These are phyloP conservation scores for Alternaria panax DNA, from an alignment of 2,329 filamentous ascomycete genomes.

Conservation along the genomic window DNA sequence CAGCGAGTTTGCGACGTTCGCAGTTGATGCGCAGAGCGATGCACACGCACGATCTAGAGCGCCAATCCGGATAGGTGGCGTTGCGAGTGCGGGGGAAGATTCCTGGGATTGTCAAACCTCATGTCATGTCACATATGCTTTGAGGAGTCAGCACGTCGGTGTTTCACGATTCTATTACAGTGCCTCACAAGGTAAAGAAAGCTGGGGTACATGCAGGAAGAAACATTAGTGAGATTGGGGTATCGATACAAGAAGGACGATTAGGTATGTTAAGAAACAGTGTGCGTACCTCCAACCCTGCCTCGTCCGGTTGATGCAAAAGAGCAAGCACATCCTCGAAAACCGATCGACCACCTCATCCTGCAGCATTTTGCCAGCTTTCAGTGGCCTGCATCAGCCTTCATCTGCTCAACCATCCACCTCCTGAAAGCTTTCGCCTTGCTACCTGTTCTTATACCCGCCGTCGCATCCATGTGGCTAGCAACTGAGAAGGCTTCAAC, in stretches of 20 bases:
- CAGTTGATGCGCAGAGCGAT: background rate
- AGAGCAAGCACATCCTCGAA: background rate
- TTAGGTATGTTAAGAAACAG: conserved; percentile 1
- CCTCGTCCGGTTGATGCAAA: background rate
- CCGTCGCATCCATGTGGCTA: conserved; percentile 26
- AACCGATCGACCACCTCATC: background rate
- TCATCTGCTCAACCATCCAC: conserved; percentile 23
- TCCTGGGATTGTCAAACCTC: background rate
- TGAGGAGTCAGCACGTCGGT: background rate
- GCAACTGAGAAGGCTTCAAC: conserved; percentile 37
- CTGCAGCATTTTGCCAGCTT: background rate
- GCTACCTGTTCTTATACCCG: conserved; percentile 4
- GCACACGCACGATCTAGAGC: background rate
- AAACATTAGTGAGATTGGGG: background rate
- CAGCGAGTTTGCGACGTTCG: background rate
- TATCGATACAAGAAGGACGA: background rate
- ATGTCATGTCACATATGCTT: background rate
- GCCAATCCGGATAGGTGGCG: background rate
- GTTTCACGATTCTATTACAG: background rate
- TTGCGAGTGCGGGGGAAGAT: background rate
- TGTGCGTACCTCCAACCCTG: background rate
- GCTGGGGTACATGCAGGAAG: background rate
- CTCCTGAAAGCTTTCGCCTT: conserved; percentile 32
- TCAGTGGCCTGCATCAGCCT: background rate
- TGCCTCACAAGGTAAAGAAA: background rate